Percentiles rank a stretch among this genome's conserved stretches.
These are phyloP conservation scores for Trichosporon sp. DNA, from an alignment of 1,284 basidiomycete genomes.

Conservation along the genomic window DNA sequence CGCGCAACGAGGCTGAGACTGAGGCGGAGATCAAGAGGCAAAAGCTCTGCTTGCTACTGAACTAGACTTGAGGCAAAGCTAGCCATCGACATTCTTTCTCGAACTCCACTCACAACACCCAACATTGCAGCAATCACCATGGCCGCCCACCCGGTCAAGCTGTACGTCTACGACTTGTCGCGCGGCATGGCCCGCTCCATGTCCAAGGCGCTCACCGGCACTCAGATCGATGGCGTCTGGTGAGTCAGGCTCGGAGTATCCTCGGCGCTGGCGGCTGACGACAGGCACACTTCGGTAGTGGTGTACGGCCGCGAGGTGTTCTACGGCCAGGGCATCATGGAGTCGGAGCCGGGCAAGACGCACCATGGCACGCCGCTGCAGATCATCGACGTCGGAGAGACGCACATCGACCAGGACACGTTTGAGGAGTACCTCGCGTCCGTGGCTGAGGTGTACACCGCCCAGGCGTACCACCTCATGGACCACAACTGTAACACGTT, in stretches of 20 bases:
- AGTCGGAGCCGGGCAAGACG: constrained; percentile 64
- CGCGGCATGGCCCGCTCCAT: constrained; percentile 72
- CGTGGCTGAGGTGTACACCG: constrained; percentile 71
- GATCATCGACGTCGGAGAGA: constrained; percentile 73
- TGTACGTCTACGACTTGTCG: constrained; percentile 87
- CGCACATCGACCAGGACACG: constrained; percentile 71
- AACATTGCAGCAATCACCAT: not conserved
- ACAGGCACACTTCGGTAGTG: constrained; percentile 71
- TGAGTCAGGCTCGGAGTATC: constrained; percentile 51
- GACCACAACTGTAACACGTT: constrained; percentile 74
- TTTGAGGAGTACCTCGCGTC: constrained; percentile 73
- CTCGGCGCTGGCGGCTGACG: constrained; percentile 1
- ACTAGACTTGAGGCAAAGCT: too few species aligned
- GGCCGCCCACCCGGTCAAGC: constrained; percentile 53
- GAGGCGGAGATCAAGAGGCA: too few species aligned
- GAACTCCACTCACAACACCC: not conserved
- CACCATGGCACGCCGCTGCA: constrained; percentile 76
- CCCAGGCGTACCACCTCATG: constrained; percentile 88
- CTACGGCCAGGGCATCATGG: constrained; percentile 76
- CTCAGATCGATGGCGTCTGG: constrained; percentile 85
- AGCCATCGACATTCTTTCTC: too few species aligned
- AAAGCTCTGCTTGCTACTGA: too few species aligned
- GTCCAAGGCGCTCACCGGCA: constrained; percentile 70
- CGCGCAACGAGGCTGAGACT: too few species aligned
- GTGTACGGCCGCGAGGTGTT: constrained; percentile 78